Evolutionary conservation across 208 protist genomes (phyloP).

Genomic region (Crithidia fasciculata): DNA sequence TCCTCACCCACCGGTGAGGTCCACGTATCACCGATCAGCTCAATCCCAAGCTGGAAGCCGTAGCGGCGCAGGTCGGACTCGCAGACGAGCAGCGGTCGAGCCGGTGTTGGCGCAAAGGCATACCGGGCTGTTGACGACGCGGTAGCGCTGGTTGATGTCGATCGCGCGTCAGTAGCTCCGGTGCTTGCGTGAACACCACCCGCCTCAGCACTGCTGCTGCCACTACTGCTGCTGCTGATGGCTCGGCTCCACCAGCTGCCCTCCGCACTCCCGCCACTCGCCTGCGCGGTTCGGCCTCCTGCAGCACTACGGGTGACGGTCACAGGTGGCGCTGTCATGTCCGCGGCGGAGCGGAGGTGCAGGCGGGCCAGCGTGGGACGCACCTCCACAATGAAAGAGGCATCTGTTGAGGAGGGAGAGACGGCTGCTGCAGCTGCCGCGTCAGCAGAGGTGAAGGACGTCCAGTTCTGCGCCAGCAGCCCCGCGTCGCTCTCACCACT

Average conservation of each 20-base stretch:
- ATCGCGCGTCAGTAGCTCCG: background rate
- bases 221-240: background rate
- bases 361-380: conserved; percentile 80
- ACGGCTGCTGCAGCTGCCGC: background rate
- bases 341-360: conserved; percentile 55
- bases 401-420: conserved; percentile 33
- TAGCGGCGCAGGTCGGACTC: conserved; percentile 62
- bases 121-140: conserved; percentile 1
- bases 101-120: conserved; percentile 30
- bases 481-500: background rate
- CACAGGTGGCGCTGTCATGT: background rate
- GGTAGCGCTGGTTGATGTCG: background rate
- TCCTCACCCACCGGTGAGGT: conserved; percentile 39
- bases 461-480: background rate
- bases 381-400: conserved; percentile 70
- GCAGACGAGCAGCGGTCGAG: conserved; percentile 73
- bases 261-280: background rate
- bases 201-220: background rate
- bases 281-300: too few relatives aligned
- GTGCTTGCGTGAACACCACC: background rate
- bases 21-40: conserved; percentile 86
- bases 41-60: conserved; percentile 84
- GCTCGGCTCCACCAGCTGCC: conserved; percentile 19
- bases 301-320: background rate
- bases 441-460: background rate